Base-by-base conservation (phyloP, 176 grass and related monocot species). In the Paspalum vaginatum region DNA sequence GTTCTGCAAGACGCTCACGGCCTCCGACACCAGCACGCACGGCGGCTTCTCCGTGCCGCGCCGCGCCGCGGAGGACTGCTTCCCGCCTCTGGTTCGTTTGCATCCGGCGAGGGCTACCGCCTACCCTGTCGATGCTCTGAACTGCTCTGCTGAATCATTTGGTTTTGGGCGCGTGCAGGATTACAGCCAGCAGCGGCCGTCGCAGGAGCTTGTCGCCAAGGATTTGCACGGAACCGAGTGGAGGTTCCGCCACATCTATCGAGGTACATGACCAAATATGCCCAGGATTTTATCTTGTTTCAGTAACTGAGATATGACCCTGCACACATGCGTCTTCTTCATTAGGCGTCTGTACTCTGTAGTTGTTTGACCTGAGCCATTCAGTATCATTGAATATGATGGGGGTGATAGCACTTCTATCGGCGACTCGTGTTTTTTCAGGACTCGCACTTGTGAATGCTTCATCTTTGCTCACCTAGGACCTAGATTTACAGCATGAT, bases 1-100 rank as follows among this genome's bases (percentile, higher is more conserved):
- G 96, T 99, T 99, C 87, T 99, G 96, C 86, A 99, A 99, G 90
- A 99, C 92, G 38, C 88, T 99, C 41, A 99, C 96, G 26, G 92
- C 96, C 4, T 99, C 92, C 32, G 92, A 99, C 84, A 99, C 96
- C 53, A 99, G 96, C 75, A 99, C 92, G 63, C 96, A 99, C 70
- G 96, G 96, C 20, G 96, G 96, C n/a, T 99, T 99, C 86, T 99
- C 96, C 51, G 92, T 95, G 45, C 92, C 96, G 26, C 96, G 96
- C 71, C 92, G 90, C 58, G 96, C 96, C 61, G 96, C 96, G 39
- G 92, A 99, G 86, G 96, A 99, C 76, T 99, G 96, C 81, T 99
- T 99, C 86, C 92, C 96, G 26, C 96, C 92, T 21, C 84, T 99
- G 90, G 96, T 99, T 4, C 21, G 77, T 38, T 20, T 53, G 15